Conservation (phyloP, 1,284 basidiomycete species). For the Coriolopsis trogii region DNA sequence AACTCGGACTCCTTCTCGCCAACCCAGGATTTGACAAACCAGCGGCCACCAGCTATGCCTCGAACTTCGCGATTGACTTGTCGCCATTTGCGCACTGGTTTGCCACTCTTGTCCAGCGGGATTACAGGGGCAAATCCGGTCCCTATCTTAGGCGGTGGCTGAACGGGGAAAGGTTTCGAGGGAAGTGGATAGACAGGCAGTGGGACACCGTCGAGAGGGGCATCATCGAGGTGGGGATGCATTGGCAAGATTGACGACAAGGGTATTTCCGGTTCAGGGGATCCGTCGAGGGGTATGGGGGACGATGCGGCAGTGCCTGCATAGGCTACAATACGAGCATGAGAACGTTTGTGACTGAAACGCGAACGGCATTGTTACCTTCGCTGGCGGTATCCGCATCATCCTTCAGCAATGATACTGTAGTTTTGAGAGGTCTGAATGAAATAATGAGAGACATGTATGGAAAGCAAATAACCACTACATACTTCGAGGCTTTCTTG, state of each 20-base stretch:
- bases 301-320: slow-evolving; percentile 23
- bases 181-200: slow-evolving; percentile 76
- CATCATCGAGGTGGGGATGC: slow-evolving; percentile 42
- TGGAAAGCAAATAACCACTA: neutral
- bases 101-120: slow-evolving; percentile 63
- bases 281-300: slow-evolving; percentile 18
- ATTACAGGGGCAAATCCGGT: slow-evolving; percentile 68
- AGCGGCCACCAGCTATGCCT: slow-evolving; percentile 78
- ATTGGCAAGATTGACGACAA: slow-evolving; percentile 21
- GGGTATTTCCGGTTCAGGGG: slow-evolving; percentile 30
- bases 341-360: neutral
- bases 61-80: slow-evolving; percentile 72
- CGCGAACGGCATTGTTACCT: slow-evolving; percentile 30
- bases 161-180: slow-evolving; percentile 77
- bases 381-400: slow-evolving; percentile 46
- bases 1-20: slow-evolving; percentile 78
- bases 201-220: slow-evolving; percentile 56
- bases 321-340: slow-evolving; percentile 6
- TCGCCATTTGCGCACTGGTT: slow-evolving; percentile 69
- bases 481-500: slow-evolving; percentile 45
- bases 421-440: slow-evolving; percentile 24
- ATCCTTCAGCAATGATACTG: slow-evolving; percentile 32
- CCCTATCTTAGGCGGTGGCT: slow-evolving; percentile 71
- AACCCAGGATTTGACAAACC: slow-evolving; percentile 76
- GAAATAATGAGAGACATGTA: neutral